Base-by-base conservation (phyloP, 495 filamentous ascomycete species). In the Bathelium albidoporum region DNA sequence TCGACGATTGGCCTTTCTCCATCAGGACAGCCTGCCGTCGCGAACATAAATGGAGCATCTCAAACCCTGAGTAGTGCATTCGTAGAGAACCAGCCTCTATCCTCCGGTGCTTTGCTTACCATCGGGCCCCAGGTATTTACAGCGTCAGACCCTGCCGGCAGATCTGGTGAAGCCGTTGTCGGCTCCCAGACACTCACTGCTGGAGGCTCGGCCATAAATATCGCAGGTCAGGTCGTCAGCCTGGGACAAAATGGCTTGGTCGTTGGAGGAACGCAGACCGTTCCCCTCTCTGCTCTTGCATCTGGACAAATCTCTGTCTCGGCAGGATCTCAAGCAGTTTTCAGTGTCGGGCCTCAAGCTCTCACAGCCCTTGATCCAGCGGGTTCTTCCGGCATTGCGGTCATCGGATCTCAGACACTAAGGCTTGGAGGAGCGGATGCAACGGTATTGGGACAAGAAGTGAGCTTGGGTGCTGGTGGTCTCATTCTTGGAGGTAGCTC, bases 371-470 rank as follows among this genome's bases (percentile, higher is more conserved):
- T 55, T 29, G 49, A 55, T 16, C 49, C 49, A 55, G 49, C 49
- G 16, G 49, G 49, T 29, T 55, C 49, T 7, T 29, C 49, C 29
- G 24, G 24, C 24, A 29, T 55, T 55, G 63, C 39, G 16, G 32
- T 65, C 22, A 11, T 62, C 1, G 64, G 59, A 31, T 44, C 59
- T 24, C 24, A 32, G 31, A 65, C 64, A 1, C 59, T 65, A 12
- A 65, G 59, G 2, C 49, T 62, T 20, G 64, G 64, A 26, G 64
- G 64, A 18, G 32, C 59, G 14, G 58, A 26, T n/a, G 59, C 63
- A 29, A 65, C 63, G 22, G 26, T 65, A 32, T 61, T 43, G n/a
- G 39, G 63, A 12, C 20, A 65, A 43, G 63, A 45, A 24, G 58
- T 65, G 31, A 65, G 58, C 41, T 49, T 65, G 32, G 39, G n/a